Conservation (phyloP, 352 stramenopile genomes). For the Phytophthora vignae region DNA sequence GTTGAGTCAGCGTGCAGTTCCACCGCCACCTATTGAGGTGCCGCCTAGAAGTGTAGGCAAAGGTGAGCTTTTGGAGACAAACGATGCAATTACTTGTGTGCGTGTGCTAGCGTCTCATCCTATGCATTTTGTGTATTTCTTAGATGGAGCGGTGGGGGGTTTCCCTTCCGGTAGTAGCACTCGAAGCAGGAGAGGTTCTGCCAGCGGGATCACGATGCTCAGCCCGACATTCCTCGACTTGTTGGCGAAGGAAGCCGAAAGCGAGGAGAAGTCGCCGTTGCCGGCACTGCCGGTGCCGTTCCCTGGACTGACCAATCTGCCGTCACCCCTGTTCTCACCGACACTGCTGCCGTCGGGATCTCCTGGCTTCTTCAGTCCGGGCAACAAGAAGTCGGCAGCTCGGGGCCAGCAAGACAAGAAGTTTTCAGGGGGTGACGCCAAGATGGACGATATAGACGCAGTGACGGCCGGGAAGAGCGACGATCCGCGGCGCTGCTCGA, state of each 20-base stretch:
- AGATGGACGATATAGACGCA: constrained; percentile 33
- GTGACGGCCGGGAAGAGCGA: constrained; percentile 14
- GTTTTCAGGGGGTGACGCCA: constrained; percentile 19
- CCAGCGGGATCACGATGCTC: constrained; percentile 54
- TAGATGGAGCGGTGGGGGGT: constrained; percentile 26
- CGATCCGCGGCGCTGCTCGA: constrained; percentile 31
- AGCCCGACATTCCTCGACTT: constrained; percentile 85
- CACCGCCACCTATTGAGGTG: constrained; percentile 75
- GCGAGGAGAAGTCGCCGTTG: constrained; percentile 62
- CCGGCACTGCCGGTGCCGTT: constrained; percentile 38
- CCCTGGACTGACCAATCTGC: constrained; percentile 41
- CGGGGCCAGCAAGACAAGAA: constrained; percentile 34
- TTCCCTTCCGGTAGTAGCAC: constrained; percentile 36
- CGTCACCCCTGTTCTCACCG: constrained; percentile 51
- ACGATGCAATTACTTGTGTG: background rate
- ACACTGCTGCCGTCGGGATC: constrained; percentile 38
- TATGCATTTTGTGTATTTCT: constrained; percentile 15
- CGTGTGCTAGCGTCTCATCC: constrained; percentile 27
- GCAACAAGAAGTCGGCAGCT: constrained; percentile 37
- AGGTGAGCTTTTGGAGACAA: constrained; percentile 34
- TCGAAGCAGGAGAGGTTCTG: constrained; percentile 37
- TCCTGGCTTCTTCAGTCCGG: constrained; percentile 39
- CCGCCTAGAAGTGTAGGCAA: constrained; percentile 40
- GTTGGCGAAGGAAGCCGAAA: constrained; percentile 53
- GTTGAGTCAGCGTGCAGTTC: constrained; percentile 61